phyloP scores from a whole-genome alignment of 2,329 filamentous ascomycete species.

The Diaporthe nobilis region DNA sequence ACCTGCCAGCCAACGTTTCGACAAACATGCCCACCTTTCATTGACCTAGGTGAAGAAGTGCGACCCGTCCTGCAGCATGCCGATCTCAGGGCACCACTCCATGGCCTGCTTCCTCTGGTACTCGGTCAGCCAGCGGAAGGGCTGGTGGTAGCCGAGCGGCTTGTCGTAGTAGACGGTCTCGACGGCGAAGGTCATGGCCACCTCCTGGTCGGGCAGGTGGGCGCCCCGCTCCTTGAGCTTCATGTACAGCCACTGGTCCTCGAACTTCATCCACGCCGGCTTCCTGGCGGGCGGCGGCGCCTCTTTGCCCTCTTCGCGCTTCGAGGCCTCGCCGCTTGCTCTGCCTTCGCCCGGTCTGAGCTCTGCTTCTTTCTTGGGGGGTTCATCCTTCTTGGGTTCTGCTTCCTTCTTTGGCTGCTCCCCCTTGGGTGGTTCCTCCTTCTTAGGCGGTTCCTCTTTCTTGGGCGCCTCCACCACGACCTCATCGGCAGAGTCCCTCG shows the following conservation, averaged over 20 bases:
- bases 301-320: background rate
- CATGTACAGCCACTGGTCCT: constrained; percentile 49
- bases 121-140: constrained; percentile 42
- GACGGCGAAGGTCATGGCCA: constrained; percentile 47
- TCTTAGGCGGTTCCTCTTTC: background rate
- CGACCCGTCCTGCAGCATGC: constrained; percentile 41
- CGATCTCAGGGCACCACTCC: constrained; percentile 51
- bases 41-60: constrained; percentile 31
- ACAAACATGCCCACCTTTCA: background rate
- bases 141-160: constrained; percentile 49
- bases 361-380: background rate
- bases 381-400: background rate
- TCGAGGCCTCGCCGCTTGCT: background rate
- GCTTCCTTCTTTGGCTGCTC: background rate
- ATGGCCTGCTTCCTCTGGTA: constrained; percentile 46
- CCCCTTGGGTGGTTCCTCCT: background rate
- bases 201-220: constrained; percentile 44
- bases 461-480: background rate
- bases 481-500: background rate
- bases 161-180: constrained; percentile 46
- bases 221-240: constrained; percentile 51
- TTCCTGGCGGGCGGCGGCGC: background rate
- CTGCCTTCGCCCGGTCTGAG: background rate
- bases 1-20: background rate
- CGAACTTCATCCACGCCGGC: constrained; percentile 41